Evolutionary conservation across 2,329 filamentous ascomycete genomes (phyloP).

Genomic region (Emericellopsis atlantica): DNA sequence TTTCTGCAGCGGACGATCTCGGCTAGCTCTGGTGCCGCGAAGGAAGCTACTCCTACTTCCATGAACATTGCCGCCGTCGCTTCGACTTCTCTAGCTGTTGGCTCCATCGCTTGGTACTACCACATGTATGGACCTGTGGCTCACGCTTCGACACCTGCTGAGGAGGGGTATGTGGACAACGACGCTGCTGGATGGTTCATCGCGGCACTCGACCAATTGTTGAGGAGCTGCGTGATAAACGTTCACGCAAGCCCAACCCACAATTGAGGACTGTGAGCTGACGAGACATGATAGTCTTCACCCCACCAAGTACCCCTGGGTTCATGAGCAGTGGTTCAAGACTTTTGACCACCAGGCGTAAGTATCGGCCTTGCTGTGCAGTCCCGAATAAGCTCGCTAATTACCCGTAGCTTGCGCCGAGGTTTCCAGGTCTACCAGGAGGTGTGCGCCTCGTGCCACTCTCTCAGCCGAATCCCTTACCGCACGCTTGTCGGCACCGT

Average conservation of each 20-base stretch:
- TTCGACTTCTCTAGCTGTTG: constrained; percentile 76
- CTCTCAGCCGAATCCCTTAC: constrained; percentile 87
- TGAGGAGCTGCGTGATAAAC: constrained; percentile 20
- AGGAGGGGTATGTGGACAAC: constrained; percentile 78
- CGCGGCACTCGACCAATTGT: background rate
- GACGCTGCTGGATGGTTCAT: background rate
- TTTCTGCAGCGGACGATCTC: constrained; percentile 49
- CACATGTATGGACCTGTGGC: constrained; percentile 85
- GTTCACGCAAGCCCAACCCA: constrained; percentile 3
- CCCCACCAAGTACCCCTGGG: constrained; percentile 87
- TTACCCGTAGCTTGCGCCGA: constrained; percentile 64
- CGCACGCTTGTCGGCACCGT: constrained; percentile 79
- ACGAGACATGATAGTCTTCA: constrained; percentile 56
- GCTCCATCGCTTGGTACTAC: constrained; percentile 93
- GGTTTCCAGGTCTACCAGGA: constrained; percentile 99
- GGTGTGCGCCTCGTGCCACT: constrained; percentile 97
- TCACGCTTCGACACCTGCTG: constrained; percentile 80
- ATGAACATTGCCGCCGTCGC: constrained; percentile 78
- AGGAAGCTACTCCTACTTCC: constrained; percentile 60
- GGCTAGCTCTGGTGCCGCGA: constrained; percentile 60
- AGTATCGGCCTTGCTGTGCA: constrained; percentile 25
- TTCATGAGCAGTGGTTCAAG: constrained; percentile 82
- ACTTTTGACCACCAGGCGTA: constrained; percentile 96
- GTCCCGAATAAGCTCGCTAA: background rate
- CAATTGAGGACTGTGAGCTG: constrained; percentile 7